A percentile compares a stretch with the other conserved stretches of the same genome.
Evolutionary conservation across 192 early-diverging fungal genomes (phyloP).

Genomic region (Entomortierella beljakovae): DNA sequence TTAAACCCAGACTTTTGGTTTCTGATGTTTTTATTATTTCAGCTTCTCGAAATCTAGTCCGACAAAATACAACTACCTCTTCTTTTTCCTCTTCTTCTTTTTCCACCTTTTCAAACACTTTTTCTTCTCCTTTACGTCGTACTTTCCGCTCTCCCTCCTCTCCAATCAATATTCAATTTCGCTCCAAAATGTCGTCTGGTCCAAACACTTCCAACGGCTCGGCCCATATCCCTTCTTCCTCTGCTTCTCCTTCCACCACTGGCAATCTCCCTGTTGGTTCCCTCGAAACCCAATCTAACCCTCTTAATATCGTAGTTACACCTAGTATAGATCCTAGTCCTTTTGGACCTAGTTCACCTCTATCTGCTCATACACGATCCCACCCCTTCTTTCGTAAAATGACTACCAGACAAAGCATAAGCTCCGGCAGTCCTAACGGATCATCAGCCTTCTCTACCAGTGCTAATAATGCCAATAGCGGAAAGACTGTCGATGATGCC

Average conservation of each 20-base stretch:
- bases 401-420: background rate
- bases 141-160: background rate
- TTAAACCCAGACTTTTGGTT: conserved; percentile 14
- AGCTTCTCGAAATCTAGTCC: too few species aligned
- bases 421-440: background rate
- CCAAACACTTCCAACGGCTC: background rate
- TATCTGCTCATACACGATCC: conserved; percentile 19
- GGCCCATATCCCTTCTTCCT: background rate
- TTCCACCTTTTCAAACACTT: background rate
- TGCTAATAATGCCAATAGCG: background rate
- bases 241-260: background rate
- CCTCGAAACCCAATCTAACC: background rate
- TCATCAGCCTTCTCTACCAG: conserved; percentile 37
- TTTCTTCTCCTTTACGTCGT: background rate
- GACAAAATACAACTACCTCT: background rate
- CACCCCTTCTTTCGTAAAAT: conserved; percentile 50
- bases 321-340: background rate
- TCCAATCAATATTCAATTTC: background rate
- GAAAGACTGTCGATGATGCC: conserved; percentile 24
- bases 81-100: background rate
- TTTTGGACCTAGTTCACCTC: background rate
- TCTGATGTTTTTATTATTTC: conserved; percentile 3
- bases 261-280: too few species aligned
- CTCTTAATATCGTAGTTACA: background rate
- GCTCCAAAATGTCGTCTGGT: conserved; percentile 31